Conservation (phyloP, 2,329 filamentous ascomycete species). For the Epicoccum nigrum region DNA sequence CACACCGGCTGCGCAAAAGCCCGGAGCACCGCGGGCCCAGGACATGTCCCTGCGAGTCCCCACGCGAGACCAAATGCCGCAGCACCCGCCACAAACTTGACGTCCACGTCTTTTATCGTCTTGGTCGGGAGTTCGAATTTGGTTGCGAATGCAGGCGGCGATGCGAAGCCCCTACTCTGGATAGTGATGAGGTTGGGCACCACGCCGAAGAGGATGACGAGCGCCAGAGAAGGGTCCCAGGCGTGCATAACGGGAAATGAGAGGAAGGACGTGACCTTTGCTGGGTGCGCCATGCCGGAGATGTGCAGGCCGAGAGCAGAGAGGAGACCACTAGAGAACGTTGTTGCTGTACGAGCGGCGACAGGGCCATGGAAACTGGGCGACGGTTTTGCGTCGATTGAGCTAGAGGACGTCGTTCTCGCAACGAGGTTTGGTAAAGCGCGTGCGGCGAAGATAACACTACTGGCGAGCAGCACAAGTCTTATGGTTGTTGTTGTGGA, state of each 20-base stretch:
- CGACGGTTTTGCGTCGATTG: background rate
- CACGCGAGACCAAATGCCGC: slow-evolving; percentile 58
- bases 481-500: slow-evolving; percentile 35
- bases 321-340: slow-evolving; percentile 56
- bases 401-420: background rate
- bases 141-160: slow-evolving; percentile 51
- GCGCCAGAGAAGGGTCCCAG: slow-evolving; percentile 58
- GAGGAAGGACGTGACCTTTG: slow-evolving; percentile 60
- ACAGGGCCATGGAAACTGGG: slow-evolving; percentile 2
- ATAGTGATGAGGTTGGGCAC: slow-evolving; percentile 52
- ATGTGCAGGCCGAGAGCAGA: slow-evolving; percentile 60
- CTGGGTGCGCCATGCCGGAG: slow-evolving; percentile 58
- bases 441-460: slow-evolving; percentile 34
- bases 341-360: slow-evolving; percentile 45
- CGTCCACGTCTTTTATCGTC: slow-evolving; percentile 56
- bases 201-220: slow-evolving; percentile 58
- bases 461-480: slow-evolving; percentile 43
- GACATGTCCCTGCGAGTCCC: slow-evolving; percentile 59
- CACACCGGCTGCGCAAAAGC: slow-evolving; percentile 55
- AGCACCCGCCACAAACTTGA: slow-evolving; percentile 56
- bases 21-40: slow-evolving; percentile 58
- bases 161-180: slow-evolving; percentile 28
- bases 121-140: slow-evolving; percentile 53
- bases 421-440: slow-evolving; percentile 32
- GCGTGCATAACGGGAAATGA: slow-evolving; percentile 49